Evolutionary conservation across 2,329 filamentous ascomycete genomes (phyloP), one percentile per base, ranked within the genome.

Genomic region (Ophiostoma pallidulum): DNA sequence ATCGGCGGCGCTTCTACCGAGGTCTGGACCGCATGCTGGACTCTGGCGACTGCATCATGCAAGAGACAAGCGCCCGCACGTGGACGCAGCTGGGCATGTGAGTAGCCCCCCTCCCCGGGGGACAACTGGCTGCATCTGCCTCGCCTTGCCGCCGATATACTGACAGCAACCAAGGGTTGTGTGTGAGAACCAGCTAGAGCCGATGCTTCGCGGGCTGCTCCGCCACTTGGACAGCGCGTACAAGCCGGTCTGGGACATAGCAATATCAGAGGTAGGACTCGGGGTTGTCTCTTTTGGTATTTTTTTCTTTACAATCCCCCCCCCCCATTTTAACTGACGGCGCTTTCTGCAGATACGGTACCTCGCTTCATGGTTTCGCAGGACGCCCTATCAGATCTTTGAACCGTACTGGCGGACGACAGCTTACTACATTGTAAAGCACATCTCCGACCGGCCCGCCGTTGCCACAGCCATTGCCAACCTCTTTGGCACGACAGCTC

Each of bases 351-450:
- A 68, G 64, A 69, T 95, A 33, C 72, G 84, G 18, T 81, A 80
- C 51, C 72, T 97, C 41, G 84, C 89, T 2, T 75, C 82, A 44
- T 69, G 73, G 41, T 75, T 80, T 35, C 71, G 73, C 3, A 71
- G 78, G 32, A 82, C 78, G 1, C 75, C 82, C 2, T 73, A 75
- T 24, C 78, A 80, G 14, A 69, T 98, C 0, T 82, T 97, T 48
- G 80, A 82, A 47, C 89, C 91, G 1, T 97, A 89, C 62, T 97
- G 91, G 90, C 79, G 80, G 54, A 91, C 78, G 26, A 72, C 98
- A 38, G 90, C 88, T 0, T 84, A 91, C 50, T 77, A 82, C 42
- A 82, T 87, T 2, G 83, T 92, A 24, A 91, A 89, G 61, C 87
- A 95, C 57, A 74, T 97, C 51, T 74, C 83, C 19, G 74, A 77